Evolutionary conservation across 2,329 filamentous ascomycete species (phyloP).

Genomic region (Trichoderma lentiforme): DNA sequence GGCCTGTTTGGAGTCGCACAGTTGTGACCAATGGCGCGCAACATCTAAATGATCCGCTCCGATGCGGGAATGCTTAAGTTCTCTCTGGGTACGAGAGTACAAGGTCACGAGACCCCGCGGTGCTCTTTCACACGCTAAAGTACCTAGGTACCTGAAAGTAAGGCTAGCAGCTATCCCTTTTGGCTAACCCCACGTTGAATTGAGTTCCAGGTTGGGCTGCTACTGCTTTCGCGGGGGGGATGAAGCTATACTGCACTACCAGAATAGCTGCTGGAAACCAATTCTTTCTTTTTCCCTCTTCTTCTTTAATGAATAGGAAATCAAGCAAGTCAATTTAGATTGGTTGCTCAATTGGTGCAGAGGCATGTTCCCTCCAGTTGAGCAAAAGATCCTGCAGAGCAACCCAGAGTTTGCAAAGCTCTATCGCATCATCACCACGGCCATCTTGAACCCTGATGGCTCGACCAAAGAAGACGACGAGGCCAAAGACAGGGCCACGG

Average conservation of each 20-base stretch:
- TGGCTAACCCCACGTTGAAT: not conserved
- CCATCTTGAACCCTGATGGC: slow-evolving; percentile 55
- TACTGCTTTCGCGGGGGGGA: not conserved
- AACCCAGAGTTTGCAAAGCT: slow-evolving; percentile 61
- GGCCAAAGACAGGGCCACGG: slow-evolving; percentile 47
- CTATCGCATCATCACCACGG: slow-evolving; percentile 52
- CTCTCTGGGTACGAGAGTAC: not conserved
- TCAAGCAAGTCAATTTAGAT: not conserved
- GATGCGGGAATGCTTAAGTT: not conserved
- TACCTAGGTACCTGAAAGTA: not conserved
- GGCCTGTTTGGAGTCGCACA: slow-evolving; percentile 4
- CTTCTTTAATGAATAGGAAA: not conserved
- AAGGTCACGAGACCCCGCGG: slow-evolving; percentile 36
- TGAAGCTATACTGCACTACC: not conserved
- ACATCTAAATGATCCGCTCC: slow-evolving; percentile 13
- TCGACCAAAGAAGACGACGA: slow-evolving; percentile 53
- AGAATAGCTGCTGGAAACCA: not conserved
- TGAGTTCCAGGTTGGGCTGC: not conserved
- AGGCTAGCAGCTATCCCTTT: not conserved
- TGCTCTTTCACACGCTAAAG: slow-evolving; percentile 25
- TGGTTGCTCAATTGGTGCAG: not conserved
- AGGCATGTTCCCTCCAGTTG: slow-evolving; percentile 57
- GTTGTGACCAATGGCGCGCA: not conserved
- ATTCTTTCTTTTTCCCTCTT: not conserved
- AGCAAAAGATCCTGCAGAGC: slow-evolving; percentile 49